Conservation (phyloP, 805 yeast genomes). For the Candida nemodendra region DNA sequence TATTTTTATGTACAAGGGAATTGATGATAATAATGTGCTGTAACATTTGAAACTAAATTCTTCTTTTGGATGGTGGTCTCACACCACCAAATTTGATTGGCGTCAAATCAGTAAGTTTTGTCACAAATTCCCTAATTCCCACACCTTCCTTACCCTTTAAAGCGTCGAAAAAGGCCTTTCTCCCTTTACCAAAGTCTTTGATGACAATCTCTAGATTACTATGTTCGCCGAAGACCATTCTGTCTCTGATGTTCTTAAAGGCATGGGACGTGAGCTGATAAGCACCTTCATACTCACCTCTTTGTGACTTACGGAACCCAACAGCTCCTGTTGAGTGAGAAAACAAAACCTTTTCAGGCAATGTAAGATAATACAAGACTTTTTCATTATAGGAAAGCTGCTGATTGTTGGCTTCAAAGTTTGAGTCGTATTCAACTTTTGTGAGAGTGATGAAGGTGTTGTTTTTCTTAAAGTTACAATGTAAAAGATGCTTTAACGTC, state of each 20-base stretch:
- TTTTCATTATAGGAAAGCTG: conserved; percentile 60
- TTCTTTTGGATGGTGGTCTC: conserved; percentile 77
- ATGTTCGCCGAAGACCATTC: conserved; percentile 30
- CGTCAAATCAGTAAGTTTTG: conserved; percentile 75
- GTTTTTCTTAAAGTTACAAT: conserved; percentile 76
- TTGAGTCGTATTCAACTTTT: conserved; percentile 64
- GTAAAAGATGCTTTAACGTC: conserved; percentile 65
- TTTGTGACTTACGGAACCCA: conserved; percentile 86
- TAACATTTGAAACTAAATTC: conserved; percentile 39
- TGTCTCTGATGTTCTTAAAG: conserved; percentile 68
- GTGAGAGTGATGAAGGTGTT: conserved; percentile 79
- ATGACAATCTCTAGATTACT: conserved; percentile 73
- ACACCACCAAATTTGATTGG: conserved; percentile 90
- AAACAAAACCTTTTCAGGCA: conserved; percentile 72
- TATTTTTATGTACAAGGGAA: conserved; percentile 4
- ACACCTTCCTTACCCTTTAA: conserved; percentile 87
- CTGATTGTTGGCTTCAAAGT: conserved; percentile 56
- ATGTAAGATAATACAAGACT: conserved; percentile 71
- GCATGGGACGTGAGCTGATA: conserved; percentile 77
- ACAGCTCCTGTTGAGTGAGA: conserved; percentile 78
- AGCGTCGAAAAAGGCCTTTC: conserved; percentile 82
- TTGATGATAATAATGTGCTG: not conserved
- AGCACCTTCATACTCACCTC: conserved; percentile 92
- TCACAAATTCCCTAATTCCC: conserved; percentile 60
- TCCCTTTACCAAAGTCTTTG: conserved; percentile 84